Conservation (phyloP, 148 eudicot genomes). For the Drosera capensis region DNA sequence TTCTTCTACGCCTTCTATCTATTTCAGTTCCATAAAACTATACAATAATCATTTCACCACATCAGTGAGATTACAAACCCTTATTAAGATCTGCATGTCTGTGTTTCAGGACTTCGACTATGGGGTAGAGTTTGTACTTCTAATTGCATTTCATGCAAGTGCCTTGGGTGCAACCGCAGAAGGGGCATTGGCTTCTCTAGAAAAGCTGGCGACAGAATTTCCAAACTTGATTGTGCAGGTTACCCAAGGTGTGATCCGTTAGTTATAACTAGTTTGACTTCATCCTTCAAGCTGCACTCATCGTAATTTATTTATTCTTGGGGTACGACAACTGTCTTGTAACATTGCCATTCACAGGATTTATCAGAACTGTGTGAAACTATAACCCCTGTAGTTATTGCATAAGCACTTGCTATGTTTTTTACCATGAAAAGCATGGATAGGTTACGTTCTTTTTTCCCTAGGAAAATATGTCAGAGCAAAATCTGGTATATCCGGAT, state of each 20-base stretch:
- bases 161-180: constrained; percentile 39
- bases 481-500: no score
- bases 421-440: no score
- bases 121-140: constrained; percentile 66
- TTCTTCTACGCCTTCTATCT: no score
- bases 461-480: no score
- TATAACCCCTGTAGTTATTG: not conserved
- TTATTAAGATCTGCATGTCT: constrained; percentile 2
- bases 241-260: constrained; percentile 40
- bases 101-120: constrained; percentile 60
- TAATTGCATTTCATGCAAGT: constrained; percentile 38
- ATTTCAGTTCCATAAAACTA: no score
- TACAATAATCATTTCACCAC: no score
- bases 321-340: no score
- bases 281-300: no score
- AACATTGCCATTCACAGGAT: no score
- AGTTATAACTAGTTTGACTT: not conserved
- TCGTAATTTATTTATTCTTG: no score
- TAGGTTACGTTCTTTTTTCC: not conserved
- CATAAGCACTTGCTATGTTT: no score
- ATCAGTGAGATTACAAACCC: no score
- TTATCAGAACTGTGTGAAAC: not conserved
- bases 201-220: constrained; percentile 34
- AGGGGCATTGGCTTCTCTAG: constrained; percentile 50
- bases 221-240: constrained; percentile 70